A percentile compares a stretch with the other conserved stretches of the same genome.
These are phyloP conservation scores for Cystofilobasidium macerans DNA, from an alignment of 768 basidiomycete genomes.

Conservation along the genomic window DNA sequence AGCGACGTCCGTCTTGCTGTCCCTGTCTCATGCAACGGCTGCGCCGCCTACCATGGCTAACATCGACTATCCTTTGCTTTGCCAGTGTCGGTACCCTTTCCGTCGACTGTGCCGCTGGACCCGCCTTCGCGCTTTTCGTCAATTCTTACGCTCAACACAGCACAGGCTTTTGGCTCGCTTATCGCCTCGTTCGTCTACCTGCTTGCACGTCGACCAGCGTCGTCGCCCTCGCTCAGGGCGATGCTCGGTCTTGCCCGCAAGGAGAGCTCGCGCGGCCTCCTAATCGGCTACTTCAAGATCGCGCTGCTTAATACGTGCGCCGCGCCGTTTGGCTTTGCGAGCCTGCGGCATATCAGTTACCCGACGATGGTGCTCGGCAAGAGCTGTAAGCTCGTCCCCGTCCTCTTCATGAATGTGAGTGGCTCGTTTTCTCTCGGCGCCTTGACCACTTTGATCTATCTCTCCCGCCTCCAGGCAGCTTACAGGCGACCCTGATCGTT, in stretches of 20 bases:
- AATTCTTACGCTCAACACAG: conserved; percentile 70
- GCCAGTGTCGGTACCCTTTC: conserved; percentile 73
- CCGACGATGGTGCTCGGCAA: conserved; percentile 98
- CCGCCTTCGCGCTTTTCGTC: conserved; percentile 58
- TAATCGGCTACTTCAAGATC: conserved; percentile 68
- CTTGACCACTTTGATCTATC: neutral
- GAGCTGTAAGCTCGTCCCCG: conserved; percentile 89
- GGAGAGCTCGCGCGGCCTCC: conserved; percentile 33
- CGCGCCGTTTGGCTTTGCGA: conserved; percentile 90
- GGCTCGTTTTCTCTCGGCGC: too few species aligned
- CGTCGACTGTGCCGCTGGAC: conserved; percentile 49
- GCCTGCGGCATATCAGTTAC: conserved; percentile 90
- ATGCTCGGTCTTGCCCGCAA: conserved; percentile 46
- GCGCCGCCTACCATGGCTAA: conserved; percentile 20
- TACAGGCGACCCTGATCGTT: conserved; percentile 1
- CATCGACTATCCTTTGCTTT: neutral
- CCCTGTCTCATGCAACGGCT: neutral
- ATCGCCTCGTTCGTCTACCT: conserved; percentile 70
- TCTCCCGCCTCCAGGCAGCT: neutral
- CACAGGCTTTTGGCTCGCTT: conserved; percentile 68
- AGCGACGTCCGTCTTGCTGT: conserved; percentile 54
- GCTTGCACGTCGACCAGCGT: conserved; percentile 42
- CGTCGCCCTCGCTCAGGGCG: conserved; percentile 42
- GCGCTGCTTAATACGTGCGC: conserved; percentile 78
- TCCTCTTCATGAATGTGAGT: conserved; percentile 71